These are phyloP conservation scores for Heritiera littoralis DNA, from an alignment of 345 rosid genomes.

Conservation along the genomic window DNA sequence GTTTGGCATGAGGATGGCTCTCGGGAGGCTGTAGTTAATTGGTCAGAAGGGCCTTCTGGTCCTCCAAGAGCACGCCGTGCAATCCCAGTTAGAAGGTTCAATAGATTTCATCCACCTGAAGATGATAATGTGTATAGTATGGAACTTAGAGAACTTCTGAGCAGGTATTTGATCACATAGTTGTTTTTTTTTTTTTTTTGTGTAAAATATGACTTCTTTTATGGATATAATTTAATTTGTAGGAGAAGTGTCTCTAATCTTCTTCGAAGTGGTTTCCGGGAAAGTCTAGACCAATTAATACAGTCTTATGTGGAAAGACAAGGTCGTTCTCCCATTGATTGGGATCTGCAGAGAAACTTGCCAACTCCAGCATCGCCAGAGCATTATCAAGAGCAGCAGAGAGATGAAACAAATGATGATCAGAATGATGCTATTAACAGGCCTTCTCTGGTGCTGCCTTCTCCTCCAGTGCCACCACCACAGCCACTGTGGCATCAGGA, in stretches of 20 bases:
- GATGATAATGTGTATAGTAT: constrained; percentile 93
- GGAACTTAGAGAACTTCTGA: constrained; percentile 95
- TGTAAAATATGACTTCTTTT: not conserved
- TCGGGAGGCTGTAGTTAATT: constrained; percentile 54
- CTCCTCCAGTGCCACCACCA: constrained; percentile 91
- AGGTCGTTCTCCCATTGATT: constrained; percentile 80
- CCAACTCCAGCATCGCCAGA: constrained; percentile 66
- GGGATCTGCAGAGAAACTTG: constrained; percentile 89
- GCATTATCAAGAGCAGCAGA: constrained; percentile 63
- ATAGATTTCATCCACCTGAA: constrained; percentile 90
- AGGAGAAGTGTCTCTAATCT: constrained; percentile 99
- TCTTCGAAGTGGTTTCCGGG: constrained; percentile 97
- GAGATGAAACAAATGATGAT: constrained; percentile 59
- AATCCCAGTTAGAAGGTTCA: constrained; percentile 69
- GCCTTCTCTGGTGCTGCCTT: constrained; percentile 64
- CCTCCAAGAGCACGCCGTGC: constrained; percentile 65
- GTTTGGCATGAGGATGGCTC: constrained; percentile 62
- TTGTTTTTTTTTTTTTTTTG: not conserved
- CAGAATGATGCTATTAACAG: constrained; percentile 51
- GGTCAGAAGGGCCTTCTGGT: constrained; percentile 64
- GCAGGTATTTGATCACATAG: constrained; percentile 62
- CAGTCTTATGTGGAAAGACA: constrained; percentile 94
- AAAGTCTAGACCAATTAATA: constrained; percentile 93
- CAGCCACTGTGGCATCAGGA: constrained; percentile 96
- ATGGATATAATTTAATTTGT: constrained; percentile 23